These are phyloP conservation scores for Hymenoscyphus repandus DNA, from an alignment of 2,329 filamentous ascomycete genomes.

Conservation along the genomic window DNA sequence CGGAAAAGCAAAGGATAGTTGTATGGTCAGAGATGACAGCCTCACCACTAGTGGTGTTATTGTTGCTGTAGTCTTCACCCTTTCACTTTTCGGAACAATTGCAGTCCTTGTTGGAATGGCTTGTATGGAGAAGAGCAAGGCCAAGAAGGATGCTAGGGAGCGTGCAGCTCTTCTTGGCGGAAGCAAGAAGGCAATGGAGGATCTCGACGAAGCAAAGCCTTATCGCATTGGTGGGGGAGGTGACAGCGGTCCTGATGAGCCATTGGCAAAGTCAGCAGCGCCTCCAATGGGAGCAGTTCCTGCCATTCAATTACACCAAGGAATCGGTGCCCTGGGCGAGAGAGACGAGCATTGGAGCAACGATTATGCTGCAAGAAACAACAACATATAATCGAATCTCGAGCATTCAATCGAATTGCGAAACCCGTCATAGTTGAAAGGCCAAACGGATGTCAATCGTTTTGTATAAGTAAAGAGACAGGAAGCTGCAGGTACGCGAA, in stretches of 20 bases:
- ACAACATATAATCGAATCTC: no score
- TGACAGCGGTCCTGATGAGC: constrained; percentile 12
- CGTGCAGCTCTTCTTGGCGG: constrained; percentile 2
- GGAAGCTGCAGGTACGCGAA: no score
- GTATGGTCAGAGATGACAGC: constrained; percentile 20
- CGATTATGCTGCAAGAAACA: not conserved
- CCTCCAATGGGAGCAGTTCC: constrained; percentile 8
- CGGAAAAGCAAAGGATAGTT: constrained; percentile 6
- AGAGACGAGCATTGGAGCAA: constrained; percentile 7
- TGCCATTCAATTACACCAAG: constrained; percentile 16
- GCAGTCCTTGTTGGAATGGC: constrained; percentile 10
- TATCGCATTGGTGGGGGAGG: constrained; percentile 7
- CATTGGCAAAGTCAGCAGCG: constrained; percentile 10
- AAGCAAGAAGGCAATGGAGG: constrained; percentile 6
- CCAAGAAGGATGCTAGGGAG: constrained; percentile 6
- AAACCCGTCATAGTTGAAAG: no score
- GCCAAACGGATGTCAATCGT: no score
- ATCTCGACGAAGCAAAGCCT: constrained; percentile 11
- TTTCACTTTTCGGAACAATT: constrained; percentile 14
- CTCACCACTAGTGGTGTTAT: constrained; percentile 22
- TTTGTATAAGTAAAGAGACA: no score
- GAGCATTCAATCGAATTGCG: no score
- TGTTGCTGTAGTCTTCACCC: constrained; percentile 20
- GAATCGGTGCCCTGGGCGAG: constrained; percentile 13
- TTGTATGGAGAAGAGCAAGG: constrained; percentile 8